Evolutionary conservation across 2,329 filamentous ascomycete genomes (phyloP).

Genomic region (Shiraia sp.): DNA sequence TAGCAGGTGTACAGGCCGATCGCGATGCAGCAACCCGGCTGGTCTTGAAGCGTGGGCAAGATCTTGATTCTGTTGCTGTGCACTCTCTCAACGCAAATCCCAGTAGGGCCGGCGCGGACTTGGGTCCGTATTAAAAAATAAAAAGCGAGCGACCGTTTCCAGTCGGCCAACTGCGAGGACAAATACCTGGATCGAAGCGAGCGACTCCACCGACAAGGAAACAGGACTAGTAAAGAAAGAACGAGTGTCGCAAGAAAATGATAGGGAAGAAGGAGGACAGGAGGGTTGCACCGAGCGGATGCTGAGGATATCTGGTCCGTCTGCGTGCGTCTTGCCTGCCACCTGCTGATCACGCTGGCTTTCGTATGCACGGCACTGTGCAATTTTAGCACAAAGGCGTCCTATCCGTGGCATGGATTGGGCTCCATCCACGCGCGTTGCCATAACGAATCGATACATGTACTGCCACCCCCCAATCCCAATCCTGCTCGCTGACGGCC

Average conservation of each 20-base stretch:
- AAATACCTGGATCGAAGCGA: constrained; percentile 1
- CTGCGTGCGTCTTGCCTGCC: constrained; percentile 10
- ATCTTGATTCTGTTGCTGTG: constrained; percentile 12
- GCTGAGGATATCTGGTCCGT: constrained; percentile 27
- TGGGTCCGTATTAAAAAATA: constrained; percentile 14
- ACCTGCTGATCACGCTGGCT: constrained; percentile 32
- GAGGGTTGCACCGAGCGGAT: constrained; percentile 19
- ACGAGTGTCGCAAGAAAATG: constrained; percentile 27
- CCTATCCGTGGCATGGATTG: constrained; percentile 8
- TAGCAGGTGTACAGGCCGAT: too few species aligned
- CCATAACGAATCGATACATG: too few species aligned
- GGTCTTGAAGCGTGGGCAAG: constrained; percentile 2
- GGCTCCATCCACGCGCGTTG: too few species aligned
- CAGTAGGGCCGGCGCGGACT: constrained; percentile 16
- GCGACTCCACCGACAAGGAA: constrained; percentile 8
- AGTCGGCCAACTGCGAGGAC: neutral
- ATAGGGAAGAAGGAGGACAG: constrained; percentile 15
- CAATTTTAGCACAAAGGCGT: constrained; percentile 31
- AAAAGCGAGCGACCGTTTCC: constrained; percentile 9
- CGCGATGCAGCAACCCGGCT: too few species aligned
- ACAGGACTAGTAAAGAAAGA: constrained; percentile 17
- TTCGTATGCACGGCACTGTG: constrained; percentile 17
- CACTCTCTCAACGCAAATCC: constrained; percentile 13
- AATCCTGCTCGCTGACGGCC: too few species aligned
- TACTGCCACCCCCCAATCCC: too few species aligned